These are phyloP conservation scores for Coffea humblotiana DNA, from an alignment of 305 asterid genomes.

Conservation along the genomic window DNA sequence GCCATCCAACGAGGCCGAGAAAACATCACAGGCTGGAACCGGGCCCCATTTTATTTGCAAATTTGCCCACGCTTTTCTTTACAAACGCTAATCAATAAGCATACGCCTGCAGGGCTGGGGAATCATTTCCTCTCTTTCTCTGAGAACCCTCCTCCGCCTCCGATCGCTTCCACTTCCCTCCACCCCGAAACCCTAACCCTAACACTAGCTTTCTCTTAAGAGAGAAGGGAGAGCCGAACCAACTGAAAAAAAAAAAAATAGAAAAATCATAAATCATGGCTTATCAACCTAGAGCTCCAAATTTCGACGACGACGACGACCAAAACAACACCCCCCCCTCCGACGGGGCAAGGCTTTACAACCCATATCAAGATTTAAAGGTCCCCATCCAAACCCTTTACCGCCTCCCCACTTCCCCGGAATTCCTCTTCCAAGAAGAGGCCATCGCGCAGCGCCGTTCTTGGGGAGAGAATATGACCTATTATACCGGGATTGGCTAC, in stretches of 20 bases:
- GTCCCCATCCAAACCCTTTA: slow-evolving; percentile 60
- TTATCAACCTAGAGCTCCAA: slow-evolving; percentile 60
- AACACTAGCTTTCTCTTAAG: background rate
- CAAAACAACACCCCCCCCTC: slow-evolving; percentile 30
- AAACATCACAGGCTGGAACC: too few relatives aligned
- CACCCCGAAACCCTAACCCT: slow-evolving; percentile 22
- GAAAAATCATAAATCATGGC: slow-evolving; percentile 49
- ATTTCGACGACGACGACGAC: slow-evolving; percentile 32
- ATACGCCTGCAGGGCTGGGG: too few relatives aligned
- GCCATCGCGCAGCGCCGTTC: slow-evolving; percentile 78
- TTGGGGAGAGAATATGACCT: slow-evolving; percentile 93
- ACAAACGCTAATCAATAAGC: too few relatives aligned
- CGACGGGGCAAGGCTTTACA: slow-evolving; percentile 71
- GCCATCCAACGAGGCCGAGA: too few relatives aligned
- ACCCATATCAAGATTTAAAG: slow-evolving; percentile 79
- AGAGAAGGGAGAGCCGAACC: background rate
- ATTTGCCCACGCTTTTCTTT: too few relatives aligned
- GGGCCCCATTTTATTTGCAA: too few relatives aligned
- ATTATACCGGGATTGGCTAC: slow-evolving; percentile 82
- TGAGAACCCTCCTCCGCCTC: background rate
- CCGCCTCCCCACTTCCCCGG: slow-evolving; percentile 83
- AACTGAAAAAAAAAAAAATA: background rate
- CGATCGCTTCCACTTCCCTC: background rate
- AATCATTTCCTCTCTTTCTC: background rate
- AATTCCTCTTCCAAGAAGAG: slow-evolving; percentile 84